These are phyloP conservation scores for Penicillium sp. DNA, from an alignment of 2,329 filamentous ascomycete genomes.

Conservation along the genomic window DNA sequence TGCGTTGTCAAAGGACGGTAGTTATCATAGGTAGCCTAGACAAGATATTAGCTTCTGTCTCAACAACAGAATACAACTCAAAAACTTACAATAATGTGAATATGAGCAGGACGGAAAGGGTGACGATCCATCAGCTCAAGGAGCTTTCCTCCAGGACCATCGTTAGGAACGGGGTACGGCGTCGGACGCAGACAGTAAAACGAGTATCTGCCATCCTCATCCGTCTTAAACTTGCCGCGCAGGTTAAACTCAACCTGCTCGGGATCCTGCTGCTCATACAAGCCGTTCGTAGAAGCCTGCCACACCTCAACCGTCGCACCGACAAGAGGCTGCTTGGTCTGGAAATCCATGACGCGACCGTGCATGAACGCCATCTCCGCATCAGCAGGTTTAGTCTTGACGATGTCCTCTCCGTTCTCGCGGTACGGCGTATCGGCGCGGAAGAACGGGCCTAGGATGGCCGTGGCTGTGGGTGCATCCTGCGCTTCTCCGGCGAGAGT, in stretches of 20 bases:
- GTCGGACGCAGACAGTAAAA: constrained; percentile 56
- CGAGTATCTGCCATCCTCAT: constrained; percentile 54
- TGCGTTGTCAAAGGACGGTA: constrained; percentile 67
- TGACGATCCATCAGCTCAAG: constrained; percentile 53
- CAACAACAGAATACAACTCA: not conserved
- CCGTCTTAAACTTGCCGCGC: constrained; percentile 62
- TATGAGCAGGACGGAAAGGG: constrained; percentile 55
- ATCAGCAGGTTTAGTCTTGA: constrained; percentile 42
- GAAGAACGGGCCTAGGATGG: constrained; percentile 81
- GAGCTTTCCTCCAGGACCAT: constrained; percentile 52
- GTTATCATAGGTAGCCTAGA: constrained; percentile 46
- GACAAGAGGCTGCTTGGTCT: constrained; percentile 56
- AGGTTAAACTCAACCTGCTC: constrained; percentile 65
- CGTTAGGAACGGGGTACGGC: constrained; percentile 48
- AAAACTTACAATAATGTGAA: constrained; percentile 50
- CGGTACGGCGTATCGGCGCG: constrained; percentile 61
- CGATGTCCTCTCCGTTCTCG: constrained; percentile 61
- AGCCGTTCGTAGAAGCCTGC: constrained; percentile 67
- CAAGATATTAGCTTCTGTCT: not conserved
- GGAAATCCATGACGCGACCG: constrained; percentile 51
- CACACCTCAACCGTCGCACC: constrained; percentile 65
- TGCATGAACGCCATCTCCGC: constrained; percentile 57
- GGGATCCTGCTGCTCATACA: constrained; percentile 65
- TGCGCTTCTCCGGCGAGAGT: constrained; percentile 48
- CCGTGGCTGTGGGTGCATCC: constrained; percentile 58